Percentiles rank a stretch among this genome's conserved stretches.
Conservation (phyloP, 2,329 filamentous ascomycete species). For the Periglandula ipomoeae region DNA sequence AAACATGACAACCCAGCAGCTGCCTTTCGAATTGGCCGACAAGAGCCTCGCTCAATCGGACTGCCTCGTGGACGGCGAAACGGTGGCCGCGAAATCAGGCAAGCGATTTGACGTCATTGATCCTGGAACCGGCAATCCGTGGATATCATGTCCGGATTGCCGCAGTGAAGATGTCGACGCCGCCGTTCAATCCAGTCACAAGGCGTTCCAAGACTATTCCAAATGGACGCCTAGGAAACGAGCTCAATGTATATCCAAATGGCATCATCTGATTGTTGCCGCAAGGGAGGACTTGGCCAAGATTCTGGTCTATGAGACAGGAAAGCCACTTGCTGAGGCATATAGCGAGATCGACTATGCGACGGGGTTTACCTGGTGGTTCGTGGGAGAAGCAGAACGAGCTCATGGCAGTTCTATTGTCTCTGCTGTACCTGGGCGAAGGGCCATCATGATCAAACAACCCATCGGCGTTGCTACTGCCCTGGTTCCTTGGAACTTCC, state of each 20-base stretch:
- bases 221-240: slow-evolving; percentile 26
- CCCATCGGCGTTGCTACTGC: slow-evolving; percentile 26
- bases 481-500: slow-evolving; percentile 48
- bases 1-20: slow-evolving; percentile 6
- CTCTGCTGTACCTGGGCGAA: slow-evolving; percentile 50
- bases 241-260: slow-evolving; percentile 25
- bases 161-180: slow-evolving; percentile 28
- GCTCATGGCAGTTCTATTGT: slow-evolving; percentile 50
- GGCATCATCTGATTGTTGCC: slow-evolving; percentile 26
- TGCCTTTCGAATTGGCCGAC: slow-evolving; percentile 36
- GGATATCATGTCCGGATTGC: slow-evolving; percentile 41
- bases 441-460: slow-evolving; percentile 60
- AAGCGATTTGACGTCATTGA: slow-evolving; percentile 43
- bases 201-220: slow-evolving; percentile 28
- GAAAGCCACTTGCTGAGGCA: slow-evolving; percentile 47
- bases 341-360: slow-evolving; percentile 48
- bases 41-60: slow-evolving; percentile 37
- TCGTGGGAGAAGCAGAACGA: slow-evolving; percentile 39
- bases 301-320: slow-evolving; percentile 39
- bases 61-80: slow-evolving; percentile 40
- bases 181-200: slow-evolving; percentile 26
- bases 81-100: slow-evolving; percentile 34
- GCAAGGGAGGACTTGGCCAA: slow-evolving; percentile 29
- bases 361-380: slow-evolving; percentile 46
- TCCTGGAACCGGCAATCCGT: slow-evolving; percentile 39